Conservation (phyloP, 345 rosid genomes). For the Odontarrhena argentea region DNA sequence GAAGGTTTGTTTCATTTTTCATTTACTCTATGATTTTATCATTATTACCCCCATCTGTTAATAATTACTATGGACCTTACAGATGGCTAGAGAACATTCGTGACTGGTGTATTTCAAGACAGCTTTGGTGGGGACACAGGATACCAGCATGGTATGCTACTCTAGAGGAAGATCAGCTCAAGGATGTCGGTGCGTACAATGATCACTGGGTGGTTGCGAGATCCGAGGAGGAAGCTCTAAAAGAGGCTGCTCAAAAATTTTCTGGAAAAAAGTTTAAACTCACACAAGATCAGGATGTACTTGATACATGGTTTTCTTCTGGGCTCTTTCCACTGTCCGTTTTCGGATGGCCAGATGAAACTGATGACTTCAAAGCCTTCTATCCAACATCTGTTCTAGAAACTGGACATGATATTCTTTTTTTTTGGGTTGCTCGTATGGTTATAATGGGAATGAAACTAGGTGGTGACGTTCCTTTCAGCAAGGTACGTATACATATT, state of each 20-base stretch:
- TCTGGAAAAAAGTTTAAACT: constrained; percentile 73
- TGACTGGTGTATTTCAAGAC: constrained; percentile 93
- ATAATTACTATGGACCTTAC: too few relatives aligned
- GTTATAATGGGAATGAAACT: constrained; percentile 86
- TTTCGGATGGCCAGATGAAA: constrained; percentile 94
- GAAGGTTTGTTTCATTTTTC: constrained; percentile 22
- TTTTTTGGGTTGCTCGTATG: constrained; percentile 99
- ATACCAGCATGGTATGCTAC: constrained; percentile 88
- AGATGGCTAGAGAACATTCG: constrained; percentile 88
- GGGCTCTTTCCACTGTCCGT: constrained; percentile 85
- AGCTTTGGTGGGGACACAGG: constrained; percentile 95
- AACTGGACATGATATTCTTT: constrained; percentile 95
- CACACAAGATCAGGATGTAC: constrained; percentile 89
- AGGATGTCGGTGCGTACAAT: constrained; percentile 63
- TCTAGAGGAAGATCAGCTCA: constrained; percentile 61
- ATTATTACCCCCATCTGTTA: too few relatives aligned
- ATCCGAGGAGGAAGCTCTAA: constrained; percentile 66
- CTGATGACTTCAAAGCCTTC: constrained; percentile 78
- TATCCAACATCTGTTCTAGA: constrained; percentile 95
- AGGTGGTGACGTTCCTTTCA: constrained; percentile 90
- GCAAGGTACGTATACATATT: constrained; percentile 52
- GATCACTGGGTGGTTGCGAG: constrained; percentile 91
- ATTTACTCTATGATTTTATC: too few relatives aligned
- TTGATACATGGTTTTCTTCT: constrained; percentile 98
- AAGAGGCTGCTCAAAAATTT: constrained; percentile 60